Base-by-base conservation (phyloP, 345 rosid species). In the Anacardium occidentale region DNA sequence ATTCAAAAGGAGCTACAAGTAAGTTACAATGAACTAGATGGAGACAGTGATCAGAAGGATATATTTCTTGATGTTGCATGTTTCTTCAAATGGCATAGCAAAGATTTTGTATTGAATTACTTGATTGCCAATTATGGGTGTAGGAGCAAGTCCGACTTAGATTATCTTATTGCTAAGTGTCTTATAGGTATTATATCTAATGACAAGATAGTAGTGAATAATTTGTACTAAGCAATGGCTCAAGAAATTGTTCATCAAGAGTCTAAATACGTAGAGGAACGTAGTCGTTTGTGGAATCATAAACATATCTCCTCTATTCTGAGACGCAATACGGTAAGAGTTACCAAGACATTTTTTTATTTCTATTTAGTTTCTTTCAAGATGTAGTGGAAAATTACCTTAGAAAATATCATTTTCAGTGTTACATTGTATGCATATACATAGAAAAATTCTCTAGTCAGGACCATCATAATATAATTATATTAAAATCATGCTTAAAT, bases 171-270 rank as follows among this genome's bases (percentile, higher is more conserved):
- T 37, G 7, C 3, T 37, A 37, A 37, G 40, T 37, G 40, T 37
- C 40, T 37, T 37, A 37, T 37, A 37, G 5, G 40, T 0, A 37
- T 5, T 37, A 37, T 7, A 37, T 0, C 8, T 4, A 7, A 37
- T 6, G 7, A 37, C 0, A 37, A 37, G 40, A 37, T 37, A 37
- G 0, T 6, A 37, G 40, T 37, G 40, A 37, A 37, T 37, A 7
- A 37, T 37, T 5, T 37, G 40, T 37, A 3, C 5, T 7, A 37
- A 37, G 40, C 7, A 37, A 77, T 84, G 87, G 85, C 80, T 5
- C 29, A 71, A 24, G 77, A 77, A 18, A 76, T 82, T 62, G 73
- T 81, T 66, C 85, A 44, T 0, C 47, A 68, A 53, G 76, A 68
- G 26, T 0, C 66, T 58, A 14, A 68, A 55, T 66, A 64, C 5